These are phyloP conservation scores for Spathaspora boniae DNA, from an alignment of 805 yeast species.

Conservation along the genomic window DNA sequence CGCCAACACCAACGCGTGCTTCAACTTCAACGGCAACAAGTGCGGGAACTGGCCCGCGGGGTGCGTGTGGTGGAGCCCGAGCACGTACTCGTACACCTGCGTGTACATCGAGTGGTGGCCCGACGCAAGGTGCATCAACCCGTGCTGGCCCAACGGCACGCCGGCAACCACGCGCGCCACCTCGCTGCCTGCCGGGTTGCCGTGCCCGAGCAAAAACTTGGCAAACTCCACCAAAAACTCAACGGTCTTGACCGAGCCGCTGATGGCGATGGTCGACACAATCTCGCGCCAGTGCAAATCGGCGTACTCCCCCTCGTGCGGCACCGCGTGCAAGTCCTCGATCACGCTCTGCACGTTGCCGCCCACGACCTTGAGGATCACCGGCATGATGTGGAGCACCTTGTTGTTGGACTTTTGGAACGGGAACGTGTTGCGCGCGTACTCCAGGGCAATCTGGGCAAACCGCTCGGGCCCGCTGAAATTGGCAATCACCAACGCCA, in stretches of 20 bases:
- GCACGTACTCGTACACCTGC: constrained; percentile 65
- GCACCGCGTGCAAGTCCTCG: constrained; percentile 41
- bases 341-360: constrained; percentile 59
- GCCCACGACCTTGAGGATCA: constrained; percentile 58
- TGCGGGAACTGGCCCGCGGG: constrained; percentile 46
- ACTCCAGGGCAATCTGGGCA: constrained; percentile 55
- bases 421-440: constrained; percentile 45
- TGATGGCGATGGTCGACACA: constrained; percentile 36
- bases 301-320: constrained; percentile 48
- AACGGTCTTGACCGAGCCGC: constrained; percentile 19
- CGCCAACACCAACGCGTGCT: constrained; percentile 65
- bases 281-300: constrained; percentile 49
- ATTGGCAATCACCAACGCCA: constrained; percentile 70
- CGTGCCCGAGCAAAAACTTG: constrained; percentile 32
- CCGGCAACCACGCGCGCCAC: constrained; percentile 47
- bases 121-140: constrained; percentile 16
- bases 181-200: constrained; percentile 35
- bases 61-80: constrained; percentile 19
- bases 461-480: constrained; percentile 61
- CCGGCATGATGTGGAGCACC: constrained; percentile 45
- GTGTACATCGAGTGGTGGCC: constrained; percentile 43
- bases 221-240: constrained; percentile 53
- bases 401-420: constrained; percentile 37
- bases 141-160: constrained; percentile 28
- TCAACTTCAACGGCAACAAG: constrained; percentile 55